Evolutionary conservation across 2,329 filamentous ascomycete genomes (phyloP), one percentile per base, ranked within the genome.

Genomic region (Pseudovirgaria hyperparasitica): DNA sequence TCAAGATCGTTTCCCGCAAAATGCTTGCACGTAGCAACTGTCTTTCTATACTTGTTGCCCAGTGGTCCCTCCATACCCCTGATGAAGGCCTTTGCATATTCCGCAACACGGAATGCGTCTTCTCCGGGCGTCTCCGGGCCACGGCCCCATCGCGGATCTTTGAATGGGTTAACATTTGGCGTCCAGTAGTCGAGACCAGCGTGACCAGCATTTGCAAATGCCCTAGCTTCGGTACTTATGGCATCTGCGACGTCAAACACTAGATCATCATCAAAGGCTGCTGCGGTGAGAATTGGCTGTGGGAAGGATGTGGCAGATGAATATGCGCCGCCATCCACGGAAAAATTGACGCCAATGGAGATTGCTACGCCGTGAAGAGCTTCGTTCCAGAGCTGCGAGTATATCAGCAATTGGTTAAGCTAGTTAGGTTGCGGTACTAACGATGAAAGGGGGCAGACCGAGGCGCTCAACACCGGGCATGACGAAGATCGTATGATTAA

Each of bases 151-250:
- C 73, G 55, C 0, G 72, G 72, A 40, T 76, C 71, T 19, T 64
- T 64, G 52, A 69, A 78, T 0, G 68, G 62, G 39, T 77, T 78
- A 46, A 79, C 72, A 40, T 78, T 77, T 0, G 75, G 75, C 0
- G 75, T 73, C 66, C 70, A 77, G 42, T 61, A 73, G 42, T 75
- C 43, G 3, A 50, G 43, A 0, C 67, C 67, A 2, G 63, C 64
- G 9, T 61, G 54, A 4, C 66, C 68, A 6, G 46, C 62, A 38
- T 80, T 80, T 40, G 60, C 72, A 43, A 76, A 80, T 0, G 75
- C 73, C 20, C 76, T 60, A 1, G 70, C 71, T 42, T 81, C 74
- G 0, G 65, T 76, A 5, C 55, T 57, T 17, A 73, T 61, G 5
- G 71, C 60, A 2, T 47, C 57, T 2, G 64, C 74, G 3, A 80